Evolutionary conservation across 768 basidiomycete genomes (phyloP).

Genomic region (Goffeauzyma gilvescens): DNA sequence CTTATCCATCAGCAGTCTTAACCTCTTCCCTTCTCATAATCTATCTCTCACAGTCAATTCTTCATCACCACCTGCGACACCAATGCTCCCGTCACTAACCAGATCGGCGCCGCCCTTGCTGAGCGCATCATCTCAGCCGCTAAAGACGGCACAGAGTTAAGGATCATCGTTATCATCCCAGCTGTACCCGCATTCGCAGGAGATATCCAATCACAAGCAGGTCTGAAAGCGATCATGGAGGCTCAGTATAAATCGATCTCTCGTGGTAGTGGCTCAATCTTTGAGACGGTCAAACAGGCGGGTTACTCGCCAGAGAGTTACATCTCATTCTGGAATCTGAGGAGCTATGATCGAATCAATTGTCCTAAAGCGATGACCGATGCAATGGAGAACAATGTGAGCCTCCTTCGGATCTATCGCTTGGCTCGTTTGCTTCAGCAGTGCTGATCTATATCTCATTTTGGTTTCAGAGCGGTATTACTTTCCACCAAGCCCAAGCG

Average conservation of each 20-base stretch:
- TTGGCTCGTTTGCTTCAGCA: neutral
- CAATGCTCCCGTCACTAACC: conserved; percentile 55
- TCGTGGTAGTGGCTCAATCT: conserved; percentile 6
- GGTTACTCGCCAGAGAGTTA: conserved; percentile 34
- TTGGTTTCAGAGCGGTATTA: conserved; percentile 45
- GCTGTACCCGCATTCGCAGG: conserved; percentile 83
- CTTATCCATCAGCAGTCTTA: neutral
- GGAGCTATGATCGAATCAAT: conserved; percentile 79
- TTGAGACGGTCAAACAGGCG: conserved; percentile 16
- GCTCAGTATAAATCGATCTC: conserved; percentile 48
- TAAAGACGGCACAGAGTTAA: conserved; percentile 39
- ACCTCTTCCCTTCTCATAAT: neutral
- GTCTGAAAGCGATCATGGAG: conserved; percentile 52
- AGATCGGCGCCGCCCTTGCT: conserved; percentile 63
- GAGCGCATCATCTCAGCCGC: conserved; percentile 74
- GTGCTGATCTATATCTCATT: neutral
- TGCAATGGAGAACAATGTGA: conserved; percentile 44
- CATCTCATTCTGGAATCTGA: conserved; percentile 79
- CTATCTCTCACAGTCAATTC: conserved; percentile 7
- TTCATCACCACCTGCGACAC: conserved; percentile 49
- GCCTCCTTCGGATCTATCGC: no score
- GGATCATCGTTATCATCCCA: conserved; percentile 75
- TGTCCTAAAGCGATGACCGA: conserved; percentile 38
- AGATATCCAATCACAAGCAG: conserved; percentile 47
- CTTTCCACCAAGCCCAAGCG: conserved; percentile 68